Percentiles rank a stretch among this genome's conserved stretches.
Evolutionary conservation across 768 basidiomycete species (phyloP).

Genomic region (Collybia sordida): DNA sequence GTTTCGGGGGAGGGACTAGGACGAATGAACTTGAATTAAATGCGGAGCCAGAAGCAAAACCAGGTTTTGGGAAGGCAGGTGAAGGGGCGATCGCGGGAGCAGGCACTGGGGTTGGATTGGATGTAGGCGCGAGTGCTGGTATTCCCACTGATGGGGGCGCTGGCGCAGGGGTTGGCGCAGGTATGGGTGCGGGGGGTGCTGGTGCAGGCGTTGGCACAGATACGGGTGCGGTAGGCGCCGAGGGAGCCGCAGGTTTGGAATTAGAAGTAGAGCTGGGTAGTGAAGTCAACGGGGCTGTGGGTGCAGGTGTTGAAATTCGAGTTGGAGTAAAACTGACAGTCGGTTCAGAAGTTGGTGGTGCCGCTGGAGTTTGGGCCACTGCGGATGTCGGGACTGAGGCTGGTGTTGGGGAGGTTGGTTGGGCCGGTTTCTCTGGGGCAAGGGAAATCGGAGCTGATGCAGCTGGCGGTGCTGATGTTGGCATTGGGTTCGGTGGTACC

Average conservation of each 20-base stretch:
- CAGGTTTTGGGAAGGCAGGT: too few relatives aligned
- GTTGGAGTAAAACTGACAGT: not conserved
- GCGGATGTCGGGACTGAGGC: conserved; percentile 1
- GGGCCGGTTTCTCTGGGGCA: not conserved
- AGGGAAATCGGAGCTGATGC: not conserved
- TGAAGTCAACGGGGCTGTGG: not conserved
- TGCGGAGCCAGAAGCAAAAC: too few relatives aligned
- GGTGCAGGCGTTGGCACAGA: not conserved
- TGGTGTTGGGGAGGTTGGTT: not conserved
- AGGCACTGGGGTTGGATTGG: not conserved
- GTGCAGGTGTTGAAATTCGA: not conserved
- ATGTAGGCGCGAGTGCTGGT: not conserved
- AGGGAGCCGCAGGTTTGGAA: not conserved
- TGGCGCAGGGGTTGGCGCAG: not conserved
- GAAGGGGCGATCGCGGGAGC: too few relatives aligned
- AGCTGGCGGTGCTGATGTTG: not conserved
- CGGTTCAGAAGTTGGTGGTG: not conserved
- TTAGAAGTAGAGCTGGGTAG: not conserved
- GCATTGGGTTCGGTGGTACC: not conserved
- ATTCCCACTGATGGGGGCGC: not conserved
- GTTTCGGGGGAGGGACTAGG: not conserved
- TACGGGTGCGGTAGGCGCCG: not conserved
- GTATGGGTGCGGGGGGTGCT: not conserved
- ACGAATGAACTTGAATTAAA: too few relatives aligned
- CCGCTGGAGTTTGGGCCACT: too few relatives aligned